Percentiles rank a stretch among this genome's conserved stretches.
These are phyloP conservation scores for Phaeosphaeriaceae sp. DNA, from an alignment of 2,329 filamentous ascomycete species.

Conservation along the genomic window DNA sequence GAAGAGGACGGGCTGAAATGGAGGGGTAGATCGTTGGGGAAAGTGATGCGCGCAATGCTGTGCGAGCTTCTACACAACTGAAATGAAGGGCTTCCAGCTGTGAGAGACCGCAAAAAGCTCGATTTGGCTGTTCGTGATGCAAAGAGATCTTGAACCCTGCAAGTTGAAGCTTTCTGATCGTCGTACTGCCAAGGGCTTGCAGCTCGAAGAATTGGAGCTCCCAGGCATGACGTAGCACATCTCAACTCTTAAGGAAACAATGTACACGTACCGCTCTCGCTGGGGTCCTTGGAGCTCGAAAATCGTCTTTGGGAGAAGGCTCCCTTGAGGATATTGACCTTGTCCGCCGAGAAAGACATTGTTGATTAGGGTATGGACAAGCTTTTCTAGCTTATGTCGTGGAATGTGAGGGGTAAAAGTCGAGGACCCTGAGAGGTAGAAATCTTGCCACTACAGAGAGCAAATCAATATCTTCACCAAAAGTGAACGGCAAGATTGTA, in stretches of 20 bases:
- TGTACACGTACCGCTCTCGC: slow-evolving; percentile 44
- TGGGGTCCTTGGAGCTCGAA: slow-evolving; percentile 46
- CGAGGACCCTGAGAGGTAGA: slow-evolving; percentile 1
- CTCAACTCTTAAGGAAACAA: slow-evolving; percentile 6
- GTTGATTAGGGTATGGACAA: slow-evolving; percentile 13
- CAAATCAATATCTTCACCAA: neutral
- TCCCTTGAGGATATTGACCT: slow-evolving; percentile 41
- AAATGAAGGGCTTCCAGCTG: neutral
- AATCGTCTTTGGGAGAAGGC: slow-evolving; percentile 42
- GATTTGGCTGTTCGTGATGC: neutral
- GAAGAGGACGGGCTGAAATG: neutral
- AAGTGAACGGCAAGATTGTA: neutral
- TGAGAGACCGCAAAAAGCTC: slow-evolving; percentile 1
- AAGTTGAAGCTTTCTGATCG: neutral
- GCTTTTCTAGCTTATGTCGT: slow-evolving; percentile 17
- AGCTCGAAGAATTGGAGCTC: slow-evolving; percentile 5
- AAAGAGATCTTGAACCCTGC: neutral
- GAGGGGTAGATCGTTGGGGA: slow-evolving; percentile 1
- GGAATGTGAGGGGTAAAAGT: slow-evolving; percentile 6
- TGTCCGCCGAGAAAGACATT: slow-evolving; percentile 48
- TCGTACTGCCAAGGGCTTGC: slow-evolving; percentile 2
- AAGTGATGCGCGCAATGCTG: neutral
- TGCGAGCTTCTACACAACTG: neutral
- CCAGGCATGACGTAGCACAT: slow-evolving; percentile 17
- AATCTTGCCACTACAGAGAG: neutral